Percentiles rank a stretch among this genome's conserved stretches.
Conservation (phyloP, 202 grass and related monocot genomes). For the Thinopyrum obtusiflorum region DNA sequence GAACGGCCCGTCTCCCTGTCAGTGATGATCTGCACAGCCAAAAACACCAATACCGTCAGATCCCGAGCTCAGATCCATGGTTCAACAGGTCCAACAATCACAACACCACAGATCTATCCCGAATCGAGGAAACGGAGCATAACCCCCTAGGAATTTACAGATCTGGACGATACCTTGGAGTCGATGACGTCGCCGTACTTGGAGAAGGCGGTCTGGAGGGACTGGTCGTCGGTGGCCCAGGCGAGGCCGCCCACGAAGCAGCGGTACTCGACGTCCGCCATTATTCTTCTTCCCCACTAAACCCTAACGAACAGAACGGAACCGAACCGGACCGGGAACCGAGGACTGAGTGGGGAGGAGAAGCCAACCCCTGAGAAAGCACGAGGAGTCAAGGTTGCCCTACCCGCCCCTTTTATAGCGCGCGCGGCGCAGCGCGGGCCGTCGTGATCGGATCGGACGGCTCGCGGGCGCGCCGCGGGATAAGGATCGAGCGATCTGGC, state of each 20-base stretch:
- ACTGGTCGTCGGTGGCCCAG: conserved; percentile 75
- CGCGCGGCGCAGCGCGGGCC: background rate
- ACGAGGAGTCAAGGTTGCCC: background rate
- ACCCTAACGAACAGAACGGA: conserved; percentile 41
- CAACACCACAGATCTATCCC: background rate
- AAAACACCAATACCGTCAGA: background rate
- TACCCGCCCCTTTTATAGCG: conserved; percentile 46
- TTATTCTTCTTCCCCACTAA: conserved; percentile 14
- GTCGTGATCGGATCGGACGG: conserved; percentile 51
- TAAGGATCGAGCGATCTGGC: conserved; percentile 24
- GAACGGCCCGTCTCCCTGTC: conserved; percentile 91
- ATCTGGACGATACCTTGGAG: conserved; percentile 56
- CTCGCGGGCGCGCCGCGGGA: background rate
- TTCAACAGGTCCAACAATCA: background rate
- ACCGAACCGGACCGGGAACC: background rate
- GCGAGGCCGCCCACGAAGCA: conserved; percentile 95
- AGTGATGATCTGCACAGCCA: conserved; percentile 63
- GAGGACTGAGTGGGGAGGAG: conserved; percentile 66
- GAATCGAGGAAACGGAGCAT: too few relatives aligned
- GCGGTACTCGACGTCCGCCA: conserved; percentile 75
- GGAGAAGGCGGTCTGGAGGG: conserved; percentile 74
- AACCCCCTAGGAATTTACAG: background rate
- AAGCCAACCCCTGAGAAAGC: conserved; percentile 68
- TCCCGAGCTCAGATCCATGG: background rate
- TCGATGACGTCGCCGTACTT: conserved; percentile 70